Percentiles rank a stretch among this genome's conserved stretches.
Evolutionary conservation across 2,329 filamentous ascomycete genomes (phyloP).

Genomic region (Ophiostoma sp.): DNA sequence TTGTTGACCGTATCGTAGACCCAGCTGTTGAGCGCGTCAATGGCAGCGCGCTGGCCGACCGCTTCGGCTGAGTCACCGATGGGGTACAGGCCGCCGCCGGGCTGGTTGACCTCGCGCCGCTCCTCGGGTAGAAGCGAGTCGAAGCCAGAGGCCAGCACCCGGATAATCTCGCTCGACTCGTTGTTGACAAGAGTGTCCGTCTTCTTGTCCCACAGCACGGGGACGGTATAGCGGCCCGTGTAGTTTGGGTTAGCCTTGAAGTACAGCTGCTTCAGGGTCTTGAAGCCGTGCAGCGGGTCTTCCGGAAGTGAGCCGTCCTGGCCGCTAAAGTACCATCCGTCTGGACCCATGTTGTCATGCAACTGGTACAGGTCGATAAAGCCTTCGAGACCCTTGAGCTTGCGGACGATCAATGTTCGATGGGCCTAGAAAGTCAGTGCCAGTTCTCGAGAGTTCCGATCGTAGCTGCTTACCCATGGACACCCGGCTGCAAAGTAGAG

Average conservation of each 20-base stretch:
- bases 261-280: slow-evolving; percentile 65
- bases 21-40: slow-evolving; percentile 64
- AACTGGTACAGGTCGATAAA: slow-evolving; percentile 64
- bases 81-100: background rate
- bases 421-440: background rate
- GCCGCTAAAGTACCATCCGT: slow-evolving; percentile 51
- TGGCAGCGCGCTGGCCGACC: slow-evolving; percentile 56
- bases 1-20: slow-evolving; percentile 53
- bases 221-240: slow-evolving; percentile 55
- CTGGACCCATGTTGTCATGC: slow-evolving; percentile 57
- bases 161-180: background rate
- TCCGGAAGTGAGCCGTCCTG: slow-evolving; percentile 45
- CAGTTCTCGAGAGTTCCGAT: background rate
- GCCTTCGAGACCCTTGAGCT: slow-evolving; percentile 67
- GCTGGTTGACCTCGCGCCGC: slow-evolving; percentile 1
- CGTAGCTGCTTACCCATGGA: background rate
- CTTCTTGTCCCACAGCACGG: background rate
- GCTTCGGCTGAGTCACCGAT: slow-evolving; percentile 49
- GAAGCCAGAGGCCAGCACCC: background rate
- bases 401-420: slow-evolving; percentile 27
- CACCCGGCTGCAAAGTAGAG: background rate
- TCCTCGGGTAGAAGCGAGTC: background rate
- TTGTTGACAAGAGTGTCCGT: background rate
- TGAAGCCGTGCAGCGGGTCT: slow-evolving; percentile 61
- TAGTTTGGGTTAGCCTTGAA: slow-evolving; percentile 63